phyloP scores from a whole-genome alignment of 1,284 basidiomycete genomes.

The Tremellales sp. region DNA sequence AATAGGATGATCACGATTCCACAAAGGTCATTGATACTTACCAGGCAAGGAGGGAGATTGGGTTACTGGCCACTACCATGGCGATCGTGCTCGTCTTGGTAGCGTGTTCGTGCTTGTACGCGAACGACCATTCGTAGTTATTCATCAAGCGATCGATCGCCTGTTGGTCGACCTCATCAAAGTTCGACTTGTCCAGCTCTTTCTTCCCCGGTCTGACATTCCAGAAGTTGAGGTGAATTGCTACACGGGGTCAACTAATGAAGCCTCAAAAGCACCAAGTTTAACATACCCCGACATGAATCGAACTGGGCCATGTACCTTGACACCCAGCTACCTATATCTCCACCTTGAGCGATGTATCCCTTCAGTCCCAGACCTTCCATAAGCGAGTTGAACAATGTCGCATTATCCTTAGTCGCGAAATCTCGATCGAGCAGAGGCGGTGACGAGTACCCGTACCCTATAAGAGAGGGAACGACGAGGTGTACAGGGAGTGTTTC shows the following conservation, averaged over 20 bases:
- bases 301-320: slow-evolving; percentile 20
- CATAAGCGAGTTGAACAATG: slow-evolving; percentile 41
- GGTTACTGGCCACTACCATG: slow-evolving; percentile 42
- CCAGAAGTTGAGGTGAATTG: slow-evolving; percentile 32
- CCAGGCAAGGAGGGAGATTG: slow-evolving; percentile 48
- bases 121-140: slow-evolving; percentile 1
- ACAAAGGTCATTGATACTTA: too few species aligned
- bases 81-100: slow-evolving; percentile 49
- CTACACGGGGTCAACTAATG: slow-evolving; percentile 6
- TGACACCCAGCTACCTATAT: slow-evolving; percentile 38
- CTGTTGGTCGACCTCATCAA: slow-evolving; percentile 2
- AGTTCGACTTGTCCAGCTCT: not conserved
- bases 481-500: slow-evolving; percentile 26
- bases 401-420: slow-evolving; percentile 27
- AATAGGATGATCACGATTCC: too few species aligned
- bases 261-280: not conserved
- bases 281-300: slow-evolving; percentile 30
- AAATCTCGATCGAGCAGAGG: slow-evolving; percentile 40
- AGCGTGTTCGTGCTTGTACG: slow-evolving; percentile 29
- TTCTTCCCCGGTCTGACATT: not conserved
- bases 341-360: slow-evolving; percentile 47
- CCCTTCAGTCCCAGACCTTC: slow-evolving; percentile 40
- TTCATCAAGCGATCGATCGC: not conserved
- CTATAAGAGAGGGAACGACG: slow-evolving; percentile 35
- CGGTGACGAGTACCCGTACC: slow-evolving; percentile 38